phyloP scores from a whole-genome alignment of 495 filamentous ascomycete genomes.

The Acidomyces sp. region DNA sequence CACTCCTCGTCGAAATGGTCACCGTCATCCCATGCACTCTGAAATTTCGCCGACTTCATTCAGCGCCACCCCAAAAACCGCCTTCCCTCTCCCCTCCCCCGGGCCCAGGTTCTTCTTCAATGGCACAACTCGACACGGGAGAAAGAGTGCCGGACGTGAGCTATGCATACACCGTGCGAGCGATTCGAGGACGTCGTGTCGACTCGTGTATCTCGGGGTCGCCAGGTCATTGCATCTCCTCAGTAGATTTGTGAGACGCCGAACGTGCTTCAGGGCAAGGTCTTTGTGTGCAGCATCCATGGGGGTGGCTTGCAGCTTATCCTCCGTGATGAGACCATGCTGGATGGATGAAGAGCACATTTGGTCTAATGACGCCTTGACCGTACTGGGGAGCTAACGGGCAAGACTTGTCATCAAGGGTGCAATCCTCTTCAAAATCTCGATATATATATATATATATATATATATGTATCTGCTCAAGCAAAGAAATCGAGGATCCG shows the following conservation, averaged over 20 bases:
- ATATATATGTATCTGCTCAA: too few relatives aligned
- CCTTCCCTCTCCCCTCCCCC: background rate
- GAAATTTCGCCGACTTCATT: too few relatives aligned
- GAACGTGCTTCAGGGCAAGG: background rate
- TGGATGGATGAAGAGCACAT: background rate
- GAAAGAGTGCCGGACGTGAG: background rate
- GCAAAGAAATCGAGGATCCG: background rate
- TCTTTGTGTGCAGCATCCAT: conserved; percentile 2
- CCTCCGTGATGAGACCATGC: background rate
- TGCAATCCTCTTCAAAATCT: too few relatives aligned
- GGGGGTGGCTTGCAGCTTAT: background rate
- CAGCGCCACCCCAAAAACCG: too few relatives aligned
- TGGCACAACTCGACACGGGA: too few relatives aligned
- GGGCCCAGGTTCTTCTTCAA: too few relatives aligned
- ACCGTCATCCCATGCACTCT: too few relatives aligned
- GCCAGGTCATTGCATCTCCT: background rate
- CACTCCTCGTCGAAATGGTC: too few relatives aligned
- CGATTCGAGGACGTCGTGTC: conserved; percentile 1
- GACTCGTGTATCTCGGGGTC: background rate
- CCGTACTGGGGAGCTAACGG: background rate
- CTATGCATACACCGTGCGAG: background rate
- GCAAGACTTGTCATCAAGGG: too few relatives aligned
- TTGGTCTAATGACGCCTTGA: background rate
- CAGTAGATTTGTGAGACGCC: background rate
- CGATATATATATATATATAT: too few relatives aligned